Percentiles rank a stretch among this genome's conserved stretches.
Conservation (phyloP, 139 green algal genomes). For the Penium margaritaceum region DNA sequence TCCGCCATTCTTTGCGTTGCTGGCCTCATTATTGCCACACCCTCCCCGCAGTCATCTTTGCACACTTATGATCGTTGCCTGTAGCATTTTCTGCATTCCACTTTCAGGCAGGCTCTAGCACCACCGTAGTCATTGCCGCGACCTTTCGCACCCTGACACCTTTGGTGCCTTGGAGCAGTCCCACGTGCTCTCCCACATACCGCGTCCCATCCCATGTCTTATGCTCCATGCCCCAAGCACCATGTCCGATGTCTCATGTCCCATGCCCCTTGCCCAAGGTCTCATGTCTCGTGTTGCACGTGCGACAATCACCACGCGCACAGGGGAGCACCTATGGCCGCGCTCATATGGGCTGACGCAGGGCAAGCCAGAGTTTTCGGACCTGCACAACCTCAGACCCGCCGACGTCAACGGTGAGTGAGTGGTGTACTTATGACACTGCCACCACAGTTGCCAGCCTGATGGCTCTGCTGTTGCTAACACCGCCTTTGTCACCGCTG, state of each 20-base stretch:
- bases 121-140: too few species aligned
- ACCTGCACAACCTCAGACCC: constrained; percentile 34
- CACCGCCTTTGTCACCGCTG: neutral
- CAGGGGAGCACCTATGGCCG: constrained; percentile 38
- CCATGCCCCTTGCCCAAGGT: too few species aligned
- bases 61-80: too few species aligned
- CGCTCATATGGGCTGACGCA: constrained; percentile 24
- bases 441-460: neutral
- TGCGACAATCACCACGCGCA: neutral
- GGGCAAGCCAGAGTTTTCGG: constrained; percentile 16
- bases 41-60: too few species aligned
- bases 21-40: too few species aligned
- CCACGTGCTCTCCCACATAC: neutral
- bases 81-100: too few species aligned
- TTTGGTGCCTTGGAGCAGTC: constrained; percentile 10
- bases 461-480: neutral
- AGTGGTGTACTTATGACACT: neutral
- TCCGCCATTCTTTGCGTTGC: too few species aligned
- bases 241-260: too few species aligned
- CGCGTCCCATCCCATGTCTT: too few species aligned
- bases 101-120: too few species aligned
- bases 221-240: too few species aligned
- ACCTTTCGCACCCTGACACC: neutral
- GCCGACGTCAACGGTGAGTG: constrained; percentile 31
- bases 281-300: neutral